phyloP scores from a whole-genome alignment of 2,329 filamentous ascomycete species.

The Pseudopyrenochaeta lycopersici region DNA sequence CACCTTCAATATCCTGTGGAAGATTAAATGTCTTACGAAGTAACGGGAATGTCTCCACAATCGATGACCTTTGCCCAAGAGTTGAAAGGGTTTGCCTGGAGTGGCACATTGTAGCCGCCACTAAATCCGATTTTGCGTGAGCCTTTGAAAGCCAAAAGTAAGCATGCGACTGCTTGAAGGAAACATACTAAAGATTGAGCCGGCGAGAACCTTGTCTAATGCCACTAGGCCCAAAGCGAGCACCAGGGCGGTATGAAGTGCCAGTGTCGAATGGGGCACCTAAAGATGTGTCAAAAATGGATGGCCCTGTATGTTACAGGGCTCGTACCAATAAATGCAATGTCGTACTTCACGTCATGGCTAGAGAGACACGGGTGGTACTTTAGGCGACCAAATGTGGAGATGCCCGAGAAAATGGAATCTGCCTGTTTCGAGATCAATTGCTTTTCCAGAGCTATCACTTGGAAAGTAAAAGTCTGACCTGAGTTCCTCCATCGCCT shows the following conservation, averaged over 20 bases:
- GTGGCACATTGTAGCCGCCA: constrained; percentile 85
- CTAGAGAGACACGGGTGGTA: constrained; percentile 81
- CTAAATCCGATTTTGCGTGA: constrained; percentile 66
- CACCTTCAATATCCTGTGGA: not conserved
- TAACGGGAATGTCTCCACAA: constrained; percentile 86
- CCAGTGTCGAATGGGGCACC: constrained; percentile 86
- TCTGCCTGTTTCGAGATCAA: constrained; percentile 68
- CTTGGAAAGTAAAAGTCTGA: constrained; percentile 45
- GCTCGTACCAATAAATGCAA: constrained; percentile 78
- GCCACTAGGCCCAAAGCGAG: constrained; percentile 83
- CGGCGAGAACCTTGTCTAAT: constrained; percentile 87
- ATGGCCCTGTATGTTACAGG: not conserved
- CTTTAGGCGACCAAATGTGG: constrained; percentile 81
- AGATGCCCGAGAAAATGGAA: constrained; percentile 88
- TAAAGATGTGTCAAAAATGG: constrained; percentile 42
- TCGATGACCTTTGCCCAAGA: constrained; percentile 83
- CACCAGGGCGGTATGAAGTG: constrained; percentile 84
- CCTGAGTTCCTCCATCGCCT: constrained; percentile 85
- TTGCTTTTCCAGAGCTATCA: not conserved
- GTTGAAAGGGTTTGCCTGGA: constrained; percentile 81
- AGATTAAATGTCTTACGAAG: constrained; percentile 66
- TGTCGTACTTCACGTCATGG: constrained; percentile 75
- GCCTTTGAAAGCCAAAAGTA: constrained; percentile 50
- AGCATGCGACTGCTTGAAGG: constrained; percentile 50
- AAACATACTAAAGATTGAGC: constrained; percentile 83